phyloP scores from a whole-genome alignment of 2,329 filamentous ascomycete genomes.

The Cytospora leucostoma region DNA sequence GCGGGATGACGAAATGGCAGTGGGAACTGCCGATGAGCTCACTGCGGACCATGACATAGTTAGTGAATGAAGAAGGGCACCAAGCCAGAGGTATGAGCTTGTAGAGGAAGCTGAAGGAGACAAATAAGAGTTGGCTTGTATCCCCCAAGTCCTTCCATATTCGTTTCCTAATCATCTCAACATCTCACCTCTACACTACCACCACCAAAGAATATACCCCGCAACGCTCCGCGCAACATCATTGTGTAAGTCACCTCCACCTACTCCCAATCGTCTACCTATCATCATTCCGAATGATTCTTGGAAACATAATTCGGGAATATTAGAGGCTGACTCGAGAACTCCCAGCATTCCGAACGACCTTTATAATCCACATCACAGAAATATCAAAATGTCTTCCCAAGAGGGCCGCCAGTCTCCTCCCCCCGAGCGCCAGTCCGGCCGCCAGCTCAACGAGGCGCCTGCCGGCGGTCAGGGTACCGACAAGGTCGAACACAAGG shows the following conservation, averaged over 20 bases:
- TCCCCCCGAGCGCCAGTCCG: conserved; percentile 67
- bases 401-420: conserved; percentile 75
- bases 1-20: conserved; percentile 17
- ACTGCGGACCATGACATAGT: conserved; percentile 16
- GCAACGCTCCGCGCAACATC: neutral
- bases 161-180: neutral
- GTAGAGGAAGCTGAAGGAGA: neutral
- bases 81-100: neutral
- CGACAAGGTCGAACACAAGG: conserved; percentile 56
- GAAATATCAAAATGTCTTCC: conserved; percentile 59
- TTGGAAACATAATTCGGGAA: neutral
- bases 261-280: neutral
- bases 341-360: neutral
- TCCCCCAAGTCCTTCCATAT: neutral
- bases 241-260: neutral
- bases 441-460: conserved; percentile 61
- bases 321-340: neutral
- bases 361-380: conserved; percentile 6
- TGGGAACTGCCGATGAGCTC: neutral
- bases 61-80: neutral
- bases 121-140: neutral
- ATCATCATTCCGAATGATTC: neutral
- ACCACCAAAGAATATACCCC: neutral
- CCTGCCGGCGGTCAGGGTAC: conserved; percentile 60
- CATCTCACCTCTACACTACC: neutral